Evolutionary conservation across 2,329 filamentous ascomycete genomes (phyloP), one percentile per base, ranked within the genome.

Genomic region (Microcyclospora tardicrescens): DNA sequence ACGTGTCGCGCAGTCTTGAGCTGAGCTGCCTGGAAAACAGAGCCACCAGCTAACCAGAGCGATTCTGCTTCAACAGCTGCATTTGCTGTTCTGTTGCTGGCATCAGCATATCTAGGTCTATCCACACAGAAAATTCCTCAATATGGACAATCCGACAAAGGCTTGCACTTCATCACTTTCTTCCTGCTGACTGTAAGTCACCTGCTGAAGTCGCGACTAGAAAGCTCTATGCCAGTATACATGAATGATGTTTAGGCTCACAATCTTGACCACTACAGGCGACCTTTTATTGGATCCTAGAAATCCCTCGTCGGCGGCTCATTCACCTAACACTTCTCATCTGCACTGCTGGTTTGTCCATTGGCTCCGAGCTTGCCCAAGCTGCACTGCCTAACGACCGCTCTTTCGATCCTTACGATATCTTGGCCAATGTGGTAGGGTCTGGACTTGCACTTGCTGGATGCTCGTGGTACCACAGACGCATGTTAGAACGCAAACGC

Each of bases 231-330:
- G 19, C 19, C 30, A 16, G 11, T 14, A 10, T n/a, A 30, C n/a
- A 12, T n/a, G 1, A 24, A 13, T 16, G 12, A 5, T 32, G 14
- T 10, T 15, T 4, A 5, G 10, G 12, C 30, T 29, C 13, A 39
- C 10, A 30, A 34, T 28, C 13, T n/a, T n/a, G 15, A 10, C 24
- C 15, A 8, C 8, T 31, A 19, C 38, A 57, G 54, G 37, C 43
- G 2, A 42, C 43, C 50, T 96, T 96, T 71, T 98, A 98, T 75
- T 98, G 91, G 86, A 83, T 95, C 57, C 65, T 95, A 52, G 91
- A 98, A 60, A 93, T 86, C 37, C 81, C 79, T 46, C 83, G 91
- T 45, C 79, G 89, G 37, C 83, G 89, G 50, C 81, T 78, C 14
- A 68, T 94, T 35, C 81, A 98, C 61, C 66, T 94, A 47, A 93